Conservation (phyloP, 305 asterid genomes). For the Galium porrigens region DNA sequence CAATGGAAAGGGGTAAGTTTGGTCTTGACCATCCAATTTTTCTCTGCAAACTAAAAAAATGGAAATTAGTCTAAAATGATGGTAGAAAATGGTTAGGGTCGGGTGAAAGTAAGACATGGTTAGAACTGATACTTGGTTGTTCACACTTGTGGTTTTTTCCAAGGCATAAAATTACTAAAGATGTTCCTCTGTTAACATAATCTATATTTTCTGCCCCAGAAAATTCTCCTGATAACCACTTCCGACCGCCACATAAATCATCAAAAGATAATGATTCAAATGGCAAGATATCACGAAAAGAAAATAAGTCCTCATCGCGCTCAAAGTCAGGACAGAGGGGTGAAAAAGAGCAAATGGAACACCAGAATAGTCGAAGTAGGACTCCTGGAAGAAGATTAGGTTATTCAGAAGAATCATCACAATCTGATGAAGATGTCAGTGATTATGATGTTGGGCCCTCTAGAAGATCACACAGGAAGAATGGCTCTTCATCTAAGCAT, state of each 20-base stretch:
- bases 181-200: not conserved
- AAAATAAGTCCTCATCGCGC: not conserved
- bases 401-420: conserved; percentile 28
- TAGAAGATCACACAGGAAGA: conserved; percentile 20
- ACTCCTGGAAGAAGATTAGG: conserved; percentile 25
- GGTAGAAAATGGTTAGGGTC: not conserved
- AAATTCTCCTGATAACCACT: conserved; percentile 24
- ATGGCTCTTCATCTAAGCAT: conserved; percentile 27
- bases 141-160: not conserved
- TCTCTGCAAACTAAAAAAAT: not conserved
- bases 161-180: not conserved
- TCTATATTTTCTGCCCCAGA: conserved; percentile 23
- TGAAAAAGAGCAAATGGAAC: conserved; percentile 25
- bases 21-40: not conserved
- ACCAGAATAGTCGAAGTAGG: conserved; percentile 22
- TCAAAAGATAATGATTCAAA: conserved; percentile 21
- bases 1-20: conserved; percentile 33
- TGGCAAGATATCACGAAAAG: conserved; percentile 23
- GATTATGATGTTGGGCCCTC: conserved; percentile 26
- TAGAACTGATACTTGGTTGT: not conserved
- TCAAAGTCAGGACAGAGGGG: conserved; percentile 31
- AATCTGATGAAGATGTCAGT: conserved; percentile 41
- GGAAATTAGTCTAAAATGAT: not conserved
- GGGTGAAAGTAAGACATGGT: not conserved
- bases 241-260: conserved; percentile 18